Evolutionary conservation across 2,329 filamentous ascomycete genomes (phyloP), one percentile per base, ranked within the genome.

Genomic region (Botryotinia narcissicola): DNA sequence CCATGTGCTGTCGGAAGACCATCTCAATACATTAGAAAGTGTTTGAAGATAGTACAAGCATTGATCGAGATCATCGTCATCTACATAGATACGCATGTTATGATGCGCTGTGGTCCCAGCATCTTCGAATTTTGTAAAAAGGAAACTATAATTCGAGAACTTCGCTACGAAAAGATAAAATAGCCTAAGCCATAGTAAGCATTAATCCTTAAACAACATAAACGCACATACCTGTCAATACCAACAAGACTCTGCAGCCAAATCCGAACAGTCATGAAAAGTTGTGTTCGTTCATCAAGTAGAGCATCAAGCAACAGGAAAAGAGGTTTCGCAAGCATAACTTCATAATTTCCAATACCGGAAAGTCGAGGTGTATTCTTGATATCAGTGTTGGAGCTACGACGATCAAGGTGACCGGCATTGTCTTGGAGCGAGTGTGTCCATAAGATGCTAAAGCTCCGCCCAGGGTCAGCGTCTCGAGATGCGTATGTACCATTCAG

Each of bases 241-340:
- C 89, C 88, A 73, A 89, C 82, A 78, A 90, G 85, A 73, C 81
- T 90, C 77, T 92, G 91, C 5, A 98, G 85, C 95, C 95, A 98
- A 67, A 88, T 90, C 78, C 91, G 92, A 57, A 93, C 89, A 40
- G 92, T 91, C 82, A 94, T 91, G 75, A 91, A 93, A 22, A 92
- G 84, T 77, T 95, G 92, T 3, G 90, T 91, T 32, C 88, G 87
- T 74, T 93, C 90, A 74, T 95, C 91, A 29, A 88, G 83, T 1
- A 98, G 84, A 1, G 91, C 87, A 81, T 98, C 95, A 40, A 98
- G 85, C 75, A 97, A 87, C 18, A 97, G 83, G 75, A 98, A 92
- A 29, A 97, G 82, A 1, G 95, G 95, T 68, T 94, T 89, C 9
- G 91, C 91, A 59, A 98, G 86, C 84, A 97, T 91, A 9, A 91